phyloP scores from a whole-genome alignment of 768 basidiomycete species.

The Cystofilobasidium ferigula region DNA sequence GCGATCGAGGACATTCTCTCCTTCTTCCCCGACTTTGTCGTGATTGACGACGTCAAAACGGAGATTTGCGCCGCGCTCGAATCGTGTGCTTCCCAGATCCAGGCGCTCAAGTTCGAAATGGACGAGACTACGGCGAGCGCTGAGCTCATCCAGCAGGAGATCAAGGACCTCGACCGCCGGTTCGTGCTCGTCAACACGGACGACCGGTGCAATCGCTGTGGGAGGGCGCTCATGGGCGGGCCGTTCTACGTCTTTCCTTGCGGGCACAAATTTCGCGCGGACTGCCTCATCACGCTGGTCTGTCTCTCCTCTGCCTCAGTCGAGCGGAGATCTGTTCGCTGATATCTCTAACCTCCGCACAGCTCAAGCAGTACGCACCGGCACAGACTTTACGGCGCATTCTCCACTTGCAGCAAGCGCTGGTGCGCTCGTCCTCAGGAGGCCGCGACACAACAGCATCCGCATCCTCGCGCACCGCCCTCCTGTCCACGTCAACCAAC shows the following conservation, averaged over 20 bases:
- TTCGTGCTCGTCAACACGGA: conserved; percentile 83
- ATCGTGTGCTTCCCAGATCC: conserved; percentile 84
- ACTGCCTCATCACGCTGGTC: conserved; percentile 89
- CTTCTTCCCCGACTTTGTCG: conserved; percentile 96
- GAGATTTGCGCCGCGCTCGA: conserved; percentile 94
- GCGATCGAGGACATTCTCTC: neutral
- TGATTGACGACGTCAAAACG: conserved; percentile 98
- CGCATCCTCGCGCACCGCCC: conserved; percentile 36
- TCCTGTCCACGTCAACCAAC: conserved; percentile 51
- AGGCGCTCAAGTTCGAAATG: conserved; percentile 83
- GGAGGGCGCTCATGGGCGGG: conserved; percentile 60
- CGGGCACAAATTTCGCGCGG: conserved; percentile 93
- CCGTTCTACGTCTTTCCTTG: conserved; percentile 99
- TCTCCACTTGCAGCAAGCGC: conserved; percentile 68
- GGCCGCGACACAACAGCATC: neutral
- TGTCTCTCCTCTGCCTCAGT: neutral
- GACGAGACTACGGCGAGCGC: conserved; percentile 85
- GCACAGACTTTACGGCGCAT: conserved; percentile 72
- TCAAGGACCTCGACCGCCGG: conserved; percentile 67
- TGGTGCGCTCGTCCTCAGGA: conserved; percentile 48
- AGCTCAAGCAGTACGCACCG: conserved; percentile 89
- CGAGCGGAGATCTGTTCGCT: neutral
- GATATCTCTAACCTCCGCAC: neutral
- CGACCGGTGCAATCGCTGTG: conserved; percentile 76
- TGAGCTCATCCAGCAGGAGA: conserved; percentile 86